Conservation (phyloP, 148 eudicot genomes). For the Vaccinium darrowii region DNA sequence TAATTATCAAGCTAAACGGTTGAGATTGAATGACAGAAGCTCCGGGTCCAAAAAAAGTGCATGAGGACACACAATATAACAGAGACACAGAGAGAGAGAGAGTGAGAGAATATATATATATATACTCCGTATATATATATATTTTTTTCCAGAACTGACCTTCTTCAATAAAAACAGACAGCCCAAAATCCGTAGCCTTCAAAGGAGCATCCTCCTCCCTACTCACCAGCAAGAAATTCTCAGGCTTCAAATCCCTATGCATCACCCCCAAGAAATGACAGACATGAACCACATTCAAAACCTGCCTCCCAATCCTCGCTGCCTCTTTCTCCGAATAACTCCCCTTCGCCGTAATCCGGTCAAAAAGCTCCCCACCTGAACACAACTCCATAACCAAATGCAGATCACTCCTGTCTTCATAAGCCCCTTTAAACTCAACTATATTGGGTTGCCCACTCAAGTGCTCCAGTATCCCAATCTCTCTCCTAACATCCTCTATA, state of each 20-base stretch:
- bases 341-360: slow-evolving; percentile 60
- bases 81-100: not conserved
- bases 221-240: slow-evolving; percentile 74
- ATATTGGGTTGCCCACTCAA: slow-evolving; percentile 86
- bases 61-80: not conserved
- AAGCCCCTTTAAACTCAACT: slow-evolving; percentile 79
- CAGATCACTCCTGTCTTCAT: slow-evolving; percentile 54
- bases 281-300: slow-evolving; percentile 88
- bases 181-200: slow-evolving; percentile 90
- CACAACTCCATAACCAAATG: slow-evolving; percentile 89
- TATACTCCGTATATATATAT: no score
- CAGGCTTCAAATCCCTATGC: slow-evolving; percentile 93
- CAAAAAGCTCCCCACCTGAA: slow-evolving; percentile 81
- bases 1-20: no score
- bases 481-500: slow-evolving; percentile 63
- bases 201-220: slow-evolving; percentile 47
- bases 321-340: slow-evolving; percentile 78
- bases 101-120: no score
- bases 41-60: not conserved
- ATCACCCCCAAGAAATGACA: slow-evolving; percentile 98
- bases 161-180: slow-evolving; percentile 83
- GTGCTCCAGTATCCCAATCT: slow-evolving; percentile 62
- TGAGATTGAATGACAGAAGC: no score
- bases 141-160: slow-evolving; percentile 31
- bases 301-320: slow-evolving; percentile 69